phyloP scores from a whole-genome alignment of 768 basidiomycete species.

The Chalciporus piperatus region DNA sequence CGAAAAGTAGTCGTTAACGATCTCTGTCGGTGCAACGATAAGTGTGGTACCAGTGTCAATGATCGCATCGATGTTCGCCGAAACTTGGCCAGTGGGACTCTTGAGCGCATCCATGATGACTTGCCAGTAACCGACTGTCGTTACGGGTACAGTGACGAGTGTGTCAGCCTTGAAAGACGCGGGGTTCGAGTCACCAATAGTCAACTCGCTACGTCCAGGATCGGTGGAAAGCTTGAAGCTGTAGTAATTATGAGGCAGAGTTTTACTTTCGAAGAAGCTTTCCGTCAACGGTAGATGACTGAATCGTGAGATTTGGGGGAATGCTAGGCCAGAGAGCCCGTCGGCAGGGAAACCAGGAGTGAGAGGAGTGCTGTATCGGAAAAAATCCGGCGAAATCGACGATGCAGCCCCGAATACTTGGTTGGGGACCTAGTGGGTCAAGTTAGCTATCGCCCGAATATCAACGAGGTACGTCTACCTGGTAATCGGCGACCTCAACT shows the following conservation, averaged over 20 bases:
- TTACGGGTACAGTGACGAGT: conserved; percentile 36
- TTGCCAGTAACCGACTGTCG: conserved; percentile 34
- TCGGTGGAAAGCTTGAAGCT: conserved; percentile 43
- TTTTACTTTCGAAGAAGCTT: conserved; percentile 23
- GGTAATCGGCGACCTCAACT: conserved; percentile 34
- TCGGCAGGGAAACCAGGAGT: conserved; percentile 22
- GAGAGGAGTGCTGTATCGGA: conserved; percentile 7
- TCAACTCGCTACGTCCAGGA: conserved; percentile 14
- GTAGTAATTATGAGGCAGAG: conserved; percentile 28
- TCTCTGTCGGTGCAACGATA: conserved; percentile 11
- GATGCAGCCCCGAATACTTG: conserved; percentile 41
- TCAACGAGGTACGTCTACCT: conserved; percentile 16
- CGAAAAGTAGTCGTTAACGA: conserved; percentile 24
- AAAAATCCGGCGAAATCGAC: conserved; percentile 28
- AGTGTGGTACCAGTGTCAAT: conserved; percentile 34
- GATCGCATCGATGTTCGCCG: conserved; percentile 18
- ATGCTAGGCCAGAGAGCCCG: conserved; percentile 41
- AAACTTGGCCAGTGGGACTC: neutral
- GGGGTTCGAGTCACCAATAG: conserved; percentile 37
- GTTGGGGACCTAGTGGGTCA: conserved; percentile 19
- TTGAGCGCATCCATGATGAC: conserved; percentile 24
- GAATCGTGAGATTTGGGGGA: conserved; percentile 36
- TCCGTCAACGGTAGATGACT: conserved; percentile 36
- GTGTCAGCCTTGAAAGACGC: conserved; percentile 46
- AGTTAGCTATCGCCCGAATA: neutral